Evolutionary conservation across 75 land plant genomes (phyloP).

Genomic region (Larix kaempferi): DNA sequence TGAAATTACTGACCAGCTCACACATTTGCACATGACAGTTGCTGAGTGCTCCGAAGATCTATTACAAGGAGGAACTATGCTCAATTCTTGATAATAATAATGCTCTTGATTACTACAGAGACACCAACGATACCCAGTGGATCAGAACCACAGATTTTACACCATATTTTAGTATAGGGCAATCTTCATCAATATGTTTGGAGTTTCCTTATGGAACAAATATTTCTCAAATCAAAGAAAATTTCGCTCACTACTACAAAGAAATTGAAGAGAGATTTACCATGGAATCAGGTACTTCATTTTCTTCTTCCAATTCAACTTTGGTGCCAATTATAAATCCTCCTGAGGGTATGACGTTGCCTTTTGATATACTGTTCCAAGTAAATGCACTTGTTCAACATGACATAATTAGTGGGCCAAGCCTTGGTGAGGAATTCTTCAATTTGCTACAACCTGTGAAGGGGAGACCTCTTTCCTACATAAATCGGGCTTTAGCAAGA

Average conservation of each 20-base stretch:
- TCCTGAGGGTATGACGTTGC: neutral
- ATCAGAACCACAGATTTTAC: slow-evolving; percentile 80
- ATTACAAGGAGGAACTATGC: slow-evolving; percentile 14
- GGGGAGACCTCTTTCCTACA: slow-evolving; percentile 8
- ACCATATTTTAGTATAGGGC: slow-evolving; percentile 51
- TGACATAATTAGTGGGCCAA: slow-evolving; percentile 51
- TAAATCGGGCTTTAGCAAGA: slow-evolving; percentile 42
- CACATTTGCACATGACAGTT: slow-evolving; percentile 35
- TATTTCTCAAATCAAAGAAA: slow-evolving; percentile 28
- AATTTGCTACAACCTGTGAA: slow-evolving; percentile 34
- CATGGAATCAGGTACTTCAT: slow-evolving; percentile 25
- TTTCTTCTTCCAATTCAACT: slow-evolving; percentile 19
- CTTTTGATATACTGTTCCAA: slow-evolving; percentile 16
- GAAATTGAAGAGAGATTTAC: slow-evolving; percentile 17
- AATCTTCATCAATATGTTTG: slow-evolving; percentile 69
- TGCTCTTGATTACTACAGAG: slow-evolving; percentile 26
- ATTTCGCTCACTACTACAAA: slow-evolving; percentile 47
- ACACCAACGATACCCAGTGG: slow-evolving; percentile 44
- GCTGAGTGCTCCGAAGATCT: slow-evolving; percentile 68
- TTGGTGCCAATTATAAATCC: slow-evolving; percentile 6
- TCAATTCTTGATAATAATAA: slow-evolving; percentile 16
- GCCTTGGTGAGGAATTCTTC: slow-evolving; percentile 47
- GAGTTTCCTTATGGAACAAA: slow-evolving; percentile 36
- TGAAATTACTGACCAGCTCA: neutral
- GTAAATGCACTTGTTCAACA: slow-evolving; percentile 66